Evolutionary conservation across 176 grass and related monocot species (phyloP).

Genomic region (bread wheat (Triticum aestivum)): IWGSC_CS_RefSeq_v2.1 NC_057808.1:431521413-431521912

Average conservation of each 20-base stretch:
- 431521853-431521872: constrained; percentile 71
- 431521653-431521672: constrained; percentile 83
- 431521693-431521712: constrained; percentile 58
- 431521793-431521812: constrained; percentile 81
- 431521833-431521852: constrained; percentile 69
- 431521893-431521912: constrained; percentile 58
- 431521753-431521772: constrained; percentile 81
- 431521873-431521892: constrained; percentile 73
- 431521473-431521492: constrained; percentile 88
- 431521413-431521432: constrained; percentile 90
- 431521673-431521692: constrained; percentile 80
- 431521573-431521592: constrained; percentile 83
- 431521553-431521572: constrained; percentile 78
- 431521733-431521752: constrained; percentile 78
- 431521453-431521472: constrained; percentile 80
- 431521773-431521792: constrained; percentile 87
- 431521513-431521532: constrained; percentile 86
- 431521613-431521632: constrained; percentile 74
- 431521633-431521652: constrained; percentile 81
- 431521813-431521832: constrained; percentile 66
- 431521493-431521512: constrained; percentile 72
- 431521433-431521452: constrained; percentile 79
- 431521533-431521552: constrained; percentile 86
- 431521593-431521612: constrained; percentile 84
- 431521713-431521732: constrained; percentile 82